These are phyloP conservation scores for Aspergillus alliaceus DNA, from an alignment of 2,329 filamentous ascomycete genomes.

Conservation along the genomic window DNA sequence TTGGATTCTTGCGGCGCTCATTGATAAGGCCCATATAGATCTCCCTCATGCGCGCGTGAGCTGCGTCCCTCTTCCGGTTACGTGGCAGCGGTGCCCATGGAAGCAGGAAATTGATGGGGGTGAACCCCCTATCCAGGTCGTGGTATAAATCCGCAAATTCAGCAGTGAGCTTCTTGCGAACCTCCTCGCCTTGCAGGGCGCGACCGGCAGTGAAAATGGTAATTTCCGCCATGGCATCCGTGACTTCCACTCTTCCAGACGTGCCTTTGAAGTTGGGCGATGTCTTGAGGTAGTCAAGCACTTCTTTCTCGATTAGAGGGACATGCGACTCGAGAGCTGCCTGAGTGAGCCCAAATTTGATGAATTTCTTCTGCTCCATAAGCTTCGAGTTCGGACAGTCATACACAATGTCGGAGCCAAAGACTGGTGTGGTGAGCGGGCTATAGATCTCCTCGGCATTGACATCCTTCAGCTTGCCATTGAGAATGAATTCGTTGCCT, in stretches of 20 bases:
- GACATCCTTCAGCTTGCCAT: conserved; percentile 86
- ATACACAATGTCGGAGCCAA: conserved; percentile 84
- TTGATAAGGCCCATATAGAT: conserved; percentile 73
- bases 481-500: conserved; percentile 91
- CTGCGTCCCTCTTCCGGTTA: conserved; percentile 70
- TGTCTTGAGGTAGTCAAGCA: conserved; percentile 52
- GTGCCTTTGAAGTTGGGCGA: conserved; percentile 59
- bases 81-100: conserved; percentile 76
- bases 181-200: conserved; percentile 73
- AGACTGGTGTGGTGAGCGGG: conserved; percentile 69
- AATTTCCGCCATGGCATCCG: conserved; percentile 69
- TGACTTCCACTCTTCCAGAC: conserved; percentile 64
- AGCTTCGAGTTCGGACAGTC: conserved; percentile 89
- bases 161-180: conserved; percentile 69
- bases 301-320: conserved; percentile 74
- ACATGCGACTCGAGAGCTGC: conserved; percentile 69
- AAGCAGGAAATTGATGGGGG: conserved; percentile 78
- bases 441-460: conserved; percentile 89
- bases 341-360: conserved; percentile 64
- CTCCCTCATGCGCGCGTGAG: conserved; percentile 68
- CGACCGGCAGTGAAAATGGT: conserved; percentile 80
- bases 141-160: conserved; percentile 75
- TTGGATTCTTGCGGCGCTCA: conserved; percentile 53
- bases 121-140: conserved; percentile 77
- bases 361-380: conserved; percentile 91